These are phyloP conservation scores for Ascobolus immersus DNA, from an alignment of 495 filamentous ascomycete genomes.

Conservation along the genomic window DNA sequence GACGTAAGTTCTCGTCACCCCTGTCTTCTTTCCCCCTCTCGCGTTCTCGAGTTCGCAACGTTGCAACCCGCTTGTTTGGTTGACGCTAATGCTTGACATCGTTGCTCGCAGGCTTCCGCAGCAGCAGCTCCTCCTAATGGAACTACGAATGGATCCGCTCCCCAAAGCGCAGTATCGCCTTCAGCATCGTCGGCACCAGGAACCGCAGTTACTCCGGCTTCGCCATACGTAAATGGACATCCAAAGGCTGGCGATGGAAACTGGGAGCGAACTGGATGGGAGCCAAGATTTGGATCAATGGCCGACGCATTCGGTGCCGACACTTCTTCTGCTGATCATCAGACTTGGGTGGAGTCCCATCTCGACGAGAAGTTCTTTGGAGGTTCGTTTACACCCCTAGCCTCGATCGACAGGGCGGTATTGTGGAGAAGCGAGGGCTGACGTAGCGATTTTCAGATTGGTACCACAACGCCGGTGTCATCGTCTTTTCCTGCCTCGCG, in stretches of 20 bases:
- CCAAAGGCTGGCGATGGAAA: slow-evolving; percentile 37
- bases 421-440: not conserved
- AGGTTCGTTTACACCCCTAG: slow-evolving; percentile 26
- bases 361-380: slow-evolving; percentile 81
- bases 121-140: slow-evolving; percentile 5
- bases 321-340: slow-evolving; percentile 36
- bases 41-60: not conserved
- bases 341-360: slow-evolving; percentile 61
- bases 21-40: not conserved
- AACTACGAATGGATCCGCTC: slow-evolving; percentile 8
- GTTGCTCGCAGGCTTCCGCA: slow-evolving; percentile 6
- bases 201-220: not conserved
- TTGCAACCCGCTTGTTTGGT: not conserved
- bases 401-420: not conserved
- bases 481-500: slow-evolving; percentile 69
- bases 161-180: not conserved
- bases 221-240: slow-evolving; percentile 19
- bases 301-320: slow-evolving; percentile 12
- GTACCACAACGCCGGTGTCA: slow-evolving; percentile 88
- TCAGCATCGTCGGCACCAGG: slow-evolving; percentile 2
- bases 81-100: not conserved
- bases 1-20: not conserved
- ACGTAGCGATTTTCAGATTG: slow-evolving; percentile 38
- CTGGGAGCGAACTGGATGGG: slow-evolving; percentile 62
- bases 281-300: slow-evolving; percentile 58